Evolutionary conservation across 2,329 filamentous ascomycete genomes (phyloP).

Genomic region (Aplosporella prunicola): DNA sequence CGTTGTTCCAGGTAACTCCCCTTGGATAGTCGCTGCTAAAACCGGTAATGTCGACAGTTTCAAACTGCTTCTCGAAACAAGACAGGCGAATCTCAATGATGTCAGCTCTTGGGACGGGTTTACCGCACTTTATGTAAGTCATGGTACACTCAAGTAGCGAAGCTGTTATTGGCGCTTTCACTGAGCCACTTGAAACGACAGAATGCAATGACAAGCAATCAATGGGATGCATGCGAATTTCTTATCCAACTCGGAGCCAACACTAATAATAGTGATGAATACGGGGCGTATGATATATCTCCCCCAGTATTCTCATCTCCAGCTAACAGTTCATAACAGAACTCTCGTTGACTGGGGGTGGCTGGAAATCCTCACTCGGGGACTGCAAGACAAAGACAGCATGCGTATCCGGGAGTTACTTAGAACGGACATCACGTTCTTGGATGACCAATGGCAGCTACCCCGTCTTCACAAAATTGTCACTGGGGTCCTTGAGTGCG

Average conservation of each 20-base stretch:
- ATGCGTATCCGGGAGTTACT: too few relatives aligned
- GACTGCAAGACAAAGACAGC: too few relatives aligned
- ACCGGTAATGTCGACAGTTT: background rate
- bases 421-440: background rate
- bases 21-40: background rate
- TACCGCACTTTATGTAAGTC: slow-evolving; percentile 1
- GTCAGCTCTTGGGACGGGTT: background rate
- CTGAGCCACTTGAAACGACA: too few relatives aligned
- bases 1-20: background rate
- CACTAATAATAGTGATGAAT: background rate
- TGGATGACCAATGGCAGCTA: background rate
- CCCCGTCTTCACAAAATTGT: background rate
- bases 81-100: background rate
- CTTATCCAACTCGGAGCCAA: background rate
- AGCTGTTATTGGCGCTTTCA: background rate
- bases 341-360: too few relatives aligned
- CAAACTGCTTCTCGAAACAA: background rate
- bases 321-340: too few relatives aligned
- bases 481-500: background rate
- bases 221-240: background rate
- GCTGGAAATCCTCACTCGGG: too few relatives aligned
- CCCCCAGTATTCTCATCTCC: too few relatives aligned
- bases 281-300: background rate
- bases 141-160: background rate
- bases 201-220: too few relatives aligned